Percentiles rank a stretch among this genome's conserved stretches.
These are phyloP conservation scores for Glaciozyma martinii DNA, from an alignment of 768 basidiomycete species.

Conservation along the genomic window DNA sequence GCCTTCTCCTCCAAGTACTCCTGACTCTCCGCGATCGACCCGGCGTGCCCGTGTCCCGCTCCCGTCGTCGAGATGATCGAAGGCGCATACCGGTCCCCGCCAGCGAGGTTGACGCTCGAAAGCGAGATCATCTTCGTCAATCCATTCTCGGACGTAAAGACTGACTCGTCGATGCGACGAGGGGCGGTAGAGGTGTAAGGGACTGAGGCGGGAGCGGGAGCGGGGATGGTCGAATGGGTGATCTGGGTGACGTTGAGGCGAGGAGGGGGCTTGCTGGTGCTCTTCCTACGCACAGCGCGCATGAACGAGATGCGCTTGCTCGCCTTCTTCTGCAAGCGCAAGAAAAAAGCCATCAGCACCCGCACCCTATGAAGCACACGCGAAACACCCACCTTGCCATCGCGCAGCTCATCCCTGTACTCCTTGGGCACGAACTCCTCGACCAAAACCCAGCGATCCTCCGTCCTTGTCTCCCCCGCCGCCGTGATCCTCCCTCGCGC, in stretches of 20 bases:
- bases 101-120: slow-evolving; percentile 12
- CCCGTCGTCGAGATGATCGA: slow-evolving; percentile 24
- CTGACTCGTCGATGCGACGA: slow-evolving; percentile 20
- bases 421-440: slow-evolving; percentile 91
- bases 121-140: slow-evolving; percentile 19
- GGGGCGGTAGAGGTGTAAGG: background rate
- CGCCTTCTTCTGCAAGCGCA: slow-evolving; percentile 20
- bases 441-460: slow-evolving; percentile 65
- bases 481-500: background rate
- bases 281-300: slow-evolving; percentile 29
- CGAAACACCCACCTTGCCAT: slow-evolving; percentile 16
- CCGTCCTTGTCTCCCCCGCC: slow-evolving; percentile 57
- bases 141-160: slow-evolving; percentile 3
- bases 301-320: slow-evolving; percentile 32
- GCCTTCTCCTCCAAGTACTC: background rate
- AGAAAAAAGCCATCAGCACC: background rate
- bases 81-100: slow-evolving; percentile 7
- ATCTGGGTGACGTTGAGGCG: background rate
- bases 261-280: background rate
- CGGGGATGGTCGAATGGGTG: background rate
- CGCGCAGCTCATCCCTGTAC: slow-evolving; percentile 61
- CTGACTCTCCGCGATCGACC: background rate
- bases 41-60: slow-evolving; percentile 19
- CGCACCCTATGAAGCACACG: too few relatives aligned
- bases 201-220: background rate